Conservation (phyloP, 2,329 filamentous ascomycete species). For the Conoideocrella luteorostrata region DNA sequence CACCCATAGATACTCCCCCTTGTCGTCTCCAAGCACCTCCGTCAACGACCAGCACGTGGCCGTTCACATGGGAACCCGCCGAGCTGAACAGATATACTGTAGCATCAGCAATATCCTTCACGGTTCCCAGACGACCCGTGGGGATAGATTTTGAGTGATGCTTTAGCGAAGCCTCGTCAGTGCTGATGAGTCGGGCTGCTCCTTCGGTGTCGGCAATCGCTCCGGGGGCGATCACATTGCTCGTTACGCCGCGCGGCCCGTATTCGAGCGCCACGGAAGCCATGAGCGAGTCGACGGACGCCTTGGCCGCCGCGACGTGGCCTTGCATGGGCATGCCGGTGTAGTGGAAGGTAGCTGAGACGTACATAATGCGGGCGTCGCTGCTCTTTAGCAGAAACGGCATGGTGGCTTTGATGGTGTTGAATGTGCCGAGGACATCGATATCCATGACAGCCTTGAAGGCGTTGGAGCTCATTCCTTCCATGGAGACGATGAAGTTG, state of each 20-base stretch:
- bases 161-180: constrained; percentile 23
- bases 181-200: constrained; percentile 54
- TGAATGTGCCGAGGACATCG: constrained; percentile 87
- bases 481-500: constrained; percentile 86
- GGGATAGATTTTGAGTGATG: constrained; percentile 51
- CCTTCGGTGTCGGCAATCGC: constrained; percentile 82
- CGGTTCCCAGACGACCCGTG: constrained; percentile 66
- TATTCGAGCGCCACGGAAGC: constrained; percentile 79
- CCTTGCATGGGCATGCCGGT: constrained; percentile 78
- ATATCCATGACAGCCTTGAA: constrained; percentile 97
- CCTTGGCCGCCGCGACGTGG: constrained; percentile 88
- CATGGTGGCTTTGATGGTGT: constrained; percentile 87
- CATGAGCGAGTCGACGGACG: constrained; percentile 80
- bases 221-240: constrained; percentile 84
- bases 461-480: constrained; percentile 75
- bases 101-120: constrained; percentile 87
- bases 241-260: constrained; percentile 77
- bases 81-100: constrained; percentile 86
- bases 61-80: constrained; percentile 79
- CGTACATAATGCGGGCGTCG: constrained; percentile 73
- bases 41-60: constrained; percentile 71
- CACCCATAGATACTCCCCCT: constrained; percentile 39
- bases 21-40: constrained; percentile 52
- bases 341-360: constrained; percentile 89
- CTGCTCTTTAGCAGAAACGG: constrained; percentile 76